These are phyloP conservation scores for Gypsophila paniculata DNA, from an alignment of 179 eudicot species.

Conservation along the genomic window DNA sequence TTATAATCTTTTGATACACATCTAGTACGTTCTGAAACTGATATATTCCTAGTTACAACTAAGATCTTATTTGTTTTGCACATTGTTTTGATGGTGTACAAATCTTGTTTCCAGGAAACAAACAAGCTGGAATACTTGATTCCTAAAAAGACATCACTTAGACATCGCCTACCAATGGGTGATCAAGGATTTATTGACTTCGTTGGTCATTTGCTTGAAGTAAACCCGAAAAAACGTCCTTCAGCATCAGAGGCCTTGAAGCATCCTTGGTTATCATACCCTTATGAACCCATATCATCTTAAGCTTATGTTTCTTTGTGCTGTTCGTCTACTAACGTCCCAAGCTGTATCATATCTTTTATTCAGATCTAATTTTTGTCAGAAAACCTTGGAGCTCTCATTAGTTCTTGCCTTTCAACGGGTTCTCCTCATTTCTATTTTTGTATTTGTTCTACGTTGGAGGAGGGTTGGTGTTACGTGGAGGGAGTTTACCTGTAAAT, in stretches of 20 bases:
- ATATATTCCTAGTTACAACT: background rate
- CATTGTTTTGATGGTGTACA: constrained; percentile 8
- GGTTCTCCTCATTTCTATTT: too few relatives aligned
- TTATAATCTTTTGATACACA: too few relatives aligned
- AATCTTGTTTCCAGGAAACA: constrained; percentile 57
- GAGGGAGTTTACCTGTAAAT: background rate
- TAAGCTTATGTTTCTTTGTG: constrained; percentile 20
- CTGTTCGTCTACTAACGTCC: background rate
- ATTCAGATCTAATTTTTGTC: too few relatives aligned
- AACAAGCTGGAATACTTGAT: constrained; percentile 85
- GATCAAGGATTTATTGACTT: constrained; percentile 97
- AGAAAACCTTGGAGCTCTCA: background rate
- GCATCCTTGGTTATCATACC: constrained; percentile 97
- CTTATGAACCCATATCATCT: constrained; percentile 95
- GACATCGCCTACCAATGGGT: constrained; percentile 93
- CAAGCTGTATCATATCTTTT: background rate
- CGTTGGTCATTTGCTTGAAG: constrained; percentile 68
- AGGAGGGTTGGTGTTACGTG: background rate
- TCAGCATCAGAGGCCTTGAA: constrained; percentile 86
- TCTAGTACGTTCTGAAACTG: too few relatives aligned
- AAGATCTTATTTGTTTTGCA: background rate
- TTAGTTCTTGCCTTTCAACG: background rate
- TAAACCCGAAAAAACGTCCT: constrained; percentile 88
- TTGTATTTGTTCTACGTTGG: background rate
- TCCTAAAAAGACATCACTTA: constrained; percentile 88